Evolutionary conservation across 441 rosid genomes (phyloP).

Genomic region (Eutrema salsugineum): DNA sequence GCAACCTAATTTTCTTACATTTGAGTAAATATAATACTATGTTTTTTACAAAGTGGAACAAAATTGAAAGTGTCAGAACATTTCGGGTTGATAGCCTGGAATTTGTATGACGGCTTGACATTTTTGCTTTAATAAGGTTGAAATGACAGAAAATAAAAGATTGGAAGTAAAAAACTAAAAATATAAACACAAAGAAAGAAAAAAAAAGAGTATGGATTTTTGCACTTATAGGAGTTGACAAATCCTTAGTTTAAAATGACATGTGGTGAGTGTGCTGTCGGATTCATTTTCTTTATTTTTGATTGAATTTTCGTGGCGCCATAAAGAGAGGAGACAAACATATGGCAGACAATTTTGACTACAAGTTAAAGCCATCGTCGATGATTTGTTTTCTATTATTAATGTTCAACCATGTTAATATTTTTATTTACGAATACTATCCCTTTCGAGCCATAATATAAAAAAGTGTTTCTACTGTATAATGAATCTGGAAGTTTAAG

Average conservation of each 20-base stretch:
- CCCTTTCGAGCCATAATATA: not conserved
- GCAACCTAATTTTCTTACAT: not conserved
- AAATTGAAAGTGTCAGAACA: not conserved
- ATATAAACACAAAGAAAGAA: not conserved
- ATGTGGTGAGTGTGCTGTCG: not conserved
- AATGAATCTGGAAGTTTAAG: not conserved
- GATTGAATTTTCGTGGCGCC: slow-evolving; percentile 13
- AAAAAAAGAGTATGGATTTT: not conserved
- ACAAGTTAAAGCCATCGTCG: slow-evolving; percentile 17
- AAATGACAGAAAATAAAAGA: not conserved
- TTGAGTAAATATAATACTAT: not conserved
- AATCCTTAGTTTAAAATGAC: not conserved
- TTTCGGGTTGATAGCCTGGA: not conserved
- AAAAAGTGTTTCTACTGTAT: not conserved
- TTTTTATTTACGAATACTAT: not conserved
- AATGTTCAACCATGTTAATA: not conserved
- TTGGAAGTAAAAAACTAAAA: not conserved
- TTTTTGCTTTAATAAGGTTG: not conserved
- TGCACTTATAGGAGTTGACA: slow-evolving; percentile 5
- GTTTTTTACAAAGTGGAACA: not conserved
- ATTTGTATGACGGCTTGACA: not conserved
- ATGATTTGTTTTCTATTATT: not conserved
- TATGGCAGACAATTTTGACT: slow-evolving; percentile 33
- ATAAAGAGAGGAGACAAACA: slow-evolving; percentile 29
- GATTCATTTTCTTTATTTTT: not conserved